Evolutionary conservation across 2,329 filamentous ascomycete species (phyloP), one percentile per base, ranked within the genome.

Genomic region (Calonectria montana): DNA sequence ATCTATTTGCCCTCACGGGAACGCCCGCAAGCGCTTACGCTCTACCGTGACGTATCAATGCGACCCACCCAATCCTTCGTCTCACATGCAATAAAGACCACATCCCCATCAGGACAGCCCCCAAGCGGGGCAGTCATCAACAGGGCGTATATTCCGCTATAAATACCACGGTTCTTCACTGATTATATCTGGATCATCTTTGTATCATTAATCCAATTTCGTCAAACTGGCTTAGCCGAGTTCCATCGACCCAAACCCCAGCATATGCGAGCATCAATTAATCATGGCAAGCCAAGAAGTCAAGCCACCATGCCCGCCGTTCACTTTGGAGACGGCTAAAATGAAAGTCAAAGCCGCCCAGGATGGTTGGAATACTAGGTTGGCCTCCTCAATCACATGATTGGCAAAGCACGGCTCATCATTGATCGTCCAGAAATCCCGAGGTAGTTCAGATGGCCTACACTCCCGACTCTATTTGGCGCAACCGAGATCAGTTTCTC

Each of bases 331-430:
- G 80, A 92, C 91, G 1, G 95, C 95, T 2, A 85, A 85, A 18
- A 86, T 87, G 70, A 97, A 97, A 82, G 94, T 97, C 74, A 97
- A 97, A 84, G 92, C 91, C 21, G 94, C 94, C 0, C 95, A 97
- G 81, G 90, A 94, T 81, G 86, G 92, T 3, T 97, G 95, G 95
- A 97, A 97, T 79, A 93, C 91, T 1, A 89, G 86, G 93, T 94
- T 82, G 75, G 85, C 6, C 31, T 31, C 25, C 7, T 16, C 59
- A 9, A 45, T n/a, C n/a, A 12, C 10, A 13, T 12, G 12, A 4
- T 5, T 13, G 61, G 25, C 18, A 39, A 23, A 37, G 16, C 1
- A 25, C 8, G 7, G 18, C 10, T 15, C 13, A 37, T 10, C 29
- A 31, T 53, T 7, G 9, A 25, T 31, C 9, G 6, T 15, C 4